Percentiles rank a stretch among this genome's conserved stretches.
phyloP scores from a whole-genome alignment of 257 asterid genomes.

The Nicotiana noctiflora region DNA sequence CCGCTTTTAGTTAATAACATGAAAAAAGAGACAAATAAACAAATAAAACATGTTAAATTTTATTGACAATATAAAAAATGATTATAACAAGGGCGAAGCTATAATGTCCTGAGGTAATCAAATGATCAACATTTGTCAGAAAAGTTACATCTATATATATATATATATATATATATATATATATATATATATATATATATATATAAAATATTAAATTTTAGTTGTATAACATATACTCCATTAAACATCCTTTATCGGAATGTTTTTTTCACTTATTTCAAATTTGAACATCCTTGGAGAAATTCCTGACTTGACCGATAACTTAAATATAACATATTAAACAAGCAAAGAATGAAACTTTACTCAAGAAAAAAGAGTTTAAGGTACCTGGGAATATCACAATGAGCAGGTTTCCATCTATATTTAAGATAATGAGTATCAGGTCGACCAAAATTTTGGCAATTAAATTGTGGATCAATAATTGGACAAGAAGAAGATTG shows the following conservation, averaged over 20 bases:
- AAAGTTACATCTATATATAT: too few relatives aligned
- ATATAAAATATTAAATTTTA: too few relatives aligned
- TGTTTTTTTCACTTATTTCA: too few relatives aligned
- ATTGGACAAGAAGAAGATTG: constrained; percentile 58
- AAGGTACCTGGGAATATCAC: constrained; percentile 60
- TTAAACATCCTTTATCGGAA: too few relatives aligned
- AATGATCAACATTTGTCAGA: too few relatives aligned
- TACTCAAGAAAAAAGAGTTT: not conserved
- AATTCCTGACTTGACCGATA: not conserved
- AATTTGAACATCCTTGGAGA: too few relatives aligned
- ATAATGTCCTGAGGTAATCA: too few relatives aligned
- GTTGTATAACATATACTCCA: too few relatives aligned
- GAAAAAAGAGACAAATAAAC: not conserved
- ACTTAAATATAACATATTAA: not conserved
- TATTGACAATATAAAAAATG: not conserved
- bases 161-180: accelerated
- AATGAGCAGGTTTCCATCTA: constrained; percentile 77
- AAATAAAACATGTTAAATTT: not conserved
- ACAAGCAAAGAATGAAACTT: not conserved
- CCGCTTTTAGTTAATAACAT: not conserved
- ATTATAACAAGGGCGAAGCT: not conserved
- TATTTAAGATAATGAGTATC: constrained; percentile 80
- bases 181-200: too few relatives aligned
- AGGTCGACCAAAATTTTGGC: constrained; percentile 74
- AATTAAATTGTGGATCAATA: constrained; percentile 74